phyloP scores from a whole-genome alignment of 1,284 basidiomycete species.

The Lignosus rhinocerotis region DNA sequence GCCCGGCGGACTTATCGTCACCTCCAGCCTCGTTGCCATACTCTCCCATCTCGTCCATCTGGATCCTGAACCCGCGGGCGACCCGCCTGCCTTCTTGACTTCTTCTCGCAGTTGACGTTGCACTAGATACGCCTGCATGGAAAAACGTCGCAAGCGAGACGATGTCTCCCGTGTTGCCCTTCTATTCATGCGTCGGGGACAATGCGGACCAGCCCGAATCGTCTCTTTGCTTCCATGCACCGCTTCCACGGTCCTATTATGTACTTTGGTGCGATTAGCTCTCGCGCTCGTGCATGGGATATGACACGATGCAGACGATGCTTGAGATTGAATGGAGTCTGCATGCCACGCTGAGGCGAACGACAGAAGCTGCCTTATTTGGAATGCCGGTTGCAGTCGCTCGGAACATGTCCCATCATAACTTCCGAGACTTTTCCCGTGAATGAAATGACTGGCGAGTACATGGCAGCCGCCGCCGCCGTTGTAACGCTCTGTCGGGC shows the following conservation, averaged over 20 bases:
- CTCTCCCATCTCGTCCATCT: neutral
- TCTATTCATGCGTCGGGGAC: slow-evolving; percentile 7
- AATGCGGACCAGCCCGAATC: slow-evolving; percentile 6
- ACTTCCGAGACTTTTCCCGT: slow-evolving; percentile 14
- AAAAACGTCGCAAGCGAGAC: slow-evolving; percentile 5
- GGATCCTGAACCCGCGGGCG: neutral
- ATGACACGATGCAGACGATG: neutral
- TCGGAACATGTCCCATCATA: slow-evolving; percentile 2
- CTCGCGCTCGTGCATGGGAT: neutral
- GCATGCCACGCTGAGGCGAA: neutral
- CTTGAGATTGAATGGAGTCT: neutral
- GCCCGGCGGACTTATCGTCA: neutral
- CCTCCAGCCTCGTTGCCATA: neutral
- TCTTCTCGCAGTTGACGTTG: neutral
- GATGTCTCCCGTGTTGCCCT: neutral
- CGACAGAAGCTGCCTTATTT: slow-evolving; percentile 16
- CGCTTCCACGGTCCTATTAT: neutral
- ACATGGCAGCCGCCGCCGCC: too few relatives aligned
- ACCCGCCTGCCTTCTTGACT: neutral
- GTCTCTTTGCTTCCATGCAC: neutral
- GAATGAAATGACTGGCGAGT: neutral
- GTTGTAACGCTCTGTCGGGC: too few relatives aligned
- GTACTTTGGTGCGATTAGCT: neutral
- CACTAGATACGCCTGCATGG: neutral
- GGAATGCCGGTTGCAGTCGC: neutral